Conservation (phyloP, 345 rosid genomes). For the Raphanus sativus region DNA sequence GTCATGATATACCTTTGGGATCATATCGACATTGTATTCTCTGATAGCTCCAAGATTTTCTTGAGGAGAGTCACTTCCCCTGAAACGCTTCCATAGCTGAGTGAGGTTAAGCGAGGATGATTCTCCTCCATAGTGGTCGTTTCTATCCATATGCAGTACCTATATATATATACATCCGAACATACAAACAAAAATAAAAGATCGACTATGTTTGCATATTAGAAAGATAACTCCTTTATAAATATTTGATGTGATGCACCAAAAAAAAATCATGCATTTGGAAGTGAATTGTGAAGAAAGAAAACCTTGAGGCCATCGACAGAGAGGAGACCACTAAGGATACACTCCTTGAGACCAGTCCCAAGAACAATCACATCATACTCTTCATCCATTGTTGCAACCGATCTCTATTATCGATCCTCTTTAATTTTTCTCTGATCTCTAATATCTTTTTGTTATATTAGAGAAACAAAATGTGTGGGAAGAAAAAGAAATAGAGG, state of each 20-base stretch:
- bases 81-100: constrained; percentile 67
- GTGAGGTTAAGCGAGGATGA: constrained; percentile 79
- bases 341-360: constrained; percentile 94
- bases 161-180: constrained; percentile 8
- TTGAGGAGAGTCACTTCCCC: constrained; percentile 61
- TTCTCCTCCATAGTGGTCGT: constrained; percentile 83
- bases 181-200: no score
- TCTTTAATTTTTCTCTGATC: neutral
- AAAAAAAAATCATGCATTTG: neutral
- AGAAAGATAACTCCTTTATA: no score
- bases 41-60: constrained; percentile 70
- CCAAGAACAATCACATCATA: constrained; percentile 96
- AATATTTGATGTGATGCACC: neutral
- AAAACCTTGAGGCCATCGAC: constrained; percentile 89
- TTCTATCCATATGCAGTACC: constrained; percentile 82
- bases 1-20: constrained; percentile 60
- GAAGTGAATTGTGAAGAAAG: neutral
- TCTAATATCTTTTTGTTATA: neutral
- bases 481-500: constrained; percentile 30
- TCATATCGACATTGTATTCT: constrained; percentile 87
- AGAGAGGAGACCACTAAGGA: constrained; percentile 92
- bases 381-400: constrained; percentile 73
- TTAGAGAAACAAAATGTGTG: neutral
- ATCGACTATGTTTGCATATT: no score
- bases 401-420: constrained; percentile 8